phyloP scores from a whole-genome alignment of 176 grass and related monocot genomes.

The Cenchrus fungigraminus region DNA sequence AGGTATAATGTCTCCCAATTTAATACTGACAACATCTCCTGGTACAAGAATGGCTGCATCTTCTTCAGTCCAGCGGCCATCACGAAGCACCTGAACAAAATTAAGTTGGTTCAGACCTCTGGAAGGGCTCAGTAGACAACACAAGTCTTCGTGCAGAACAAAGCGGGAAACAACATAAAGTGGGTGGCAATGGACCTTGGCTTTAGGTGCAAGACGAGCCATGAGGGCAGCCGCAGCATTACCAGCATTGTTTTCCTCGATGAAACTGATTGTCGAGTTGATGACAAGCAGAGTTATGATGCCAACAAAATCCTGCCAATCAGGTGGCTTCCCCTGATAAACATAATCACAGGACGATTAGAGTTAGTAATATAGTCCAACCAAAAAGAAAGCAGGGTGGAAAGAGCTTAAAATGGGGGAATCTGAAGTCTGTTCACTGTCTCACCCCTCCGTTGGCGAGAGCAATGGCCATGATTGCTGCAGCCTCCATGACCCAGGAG shows the following conservation, averaged over 20 bases:
- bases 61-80: constrained; percentile 67
- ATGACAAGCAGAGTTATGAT: constrained; percentile 77
- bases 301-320: constrained; percentile 84
- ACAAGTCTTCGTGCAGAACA: background rate
- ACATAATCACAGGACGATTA: background rate
- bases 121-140: background rate
- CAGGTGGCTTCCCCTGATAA: constrained; percentile 72
- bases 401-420: background rate
- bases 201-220: constrained; percentile 75
- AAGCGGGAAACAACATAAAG: background rate
- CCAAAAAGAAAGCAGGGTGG: background rate
- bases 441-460: constrained; percentile 74
- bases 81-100: constrained; percentile 54
- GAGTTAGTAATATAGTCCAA: background rate
- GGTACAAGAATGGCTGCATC: constrained; percentile 75
- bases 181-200: constrained; percentile 51
- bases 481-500: constrained; percentile 83
- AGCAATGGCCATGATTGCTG: constrained; percentile 84
- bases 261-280: constrained; percentile 78
- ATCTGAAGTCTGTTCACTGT: background rate
- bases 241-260: constrained; percentile 81
- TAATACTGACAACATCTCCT: constrained; percentile 72
- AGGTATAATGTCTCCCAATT: constrained; percentile 78
- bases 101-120: background rate
- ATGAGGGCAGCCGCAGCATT: constrained; percentile 79